Percentiles rank a stretch among this genome's conserved stretches.
Evolutionary conservation across 2,329 filamentous ascomycete species (phyloP).

Genomic region (Alternaria burnsii): DNA sequence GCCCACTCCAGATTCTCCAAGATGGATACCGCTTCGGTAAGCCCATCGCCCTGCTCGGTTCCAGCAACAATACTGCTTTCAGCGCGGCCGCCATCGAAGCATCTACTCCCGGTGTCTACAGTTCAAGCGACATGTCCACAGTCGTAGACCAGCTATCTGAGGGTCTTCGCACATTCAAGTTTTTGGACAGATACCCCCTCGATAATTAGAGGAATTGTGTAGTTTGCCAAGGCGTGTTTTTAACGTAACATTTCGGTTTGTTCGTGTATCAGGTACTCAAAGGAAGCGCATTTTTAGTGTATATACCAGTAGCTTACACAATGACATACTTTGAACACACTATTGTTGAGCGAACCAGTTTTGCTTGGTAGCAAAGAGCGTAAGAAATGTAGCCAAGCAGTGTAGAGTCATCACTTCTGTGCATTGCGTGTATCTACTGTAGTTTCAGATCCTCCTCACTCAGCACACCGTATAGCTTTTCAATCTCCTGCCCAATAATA

Average conservation of each 20-base stretch:
- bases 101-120: conserved; percentile 51
- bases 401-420: background rate
- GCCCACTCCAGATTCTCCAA: conserved; percentile 69
- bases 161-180: conserved; percentile 71
- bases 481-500: conserved; percentile 63
- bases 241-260: background rate
- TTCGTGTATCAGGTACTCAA: background rate
- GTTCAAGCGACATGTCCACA: conserved; percentile 17
- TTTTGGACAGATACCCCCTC: conserved; percentile 69
- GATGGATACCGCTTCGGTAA: conserved; percentile 75
- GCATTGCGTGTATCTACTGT: conserved; percentile 29
- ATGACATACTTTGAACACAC: background rate
- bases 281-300: background rate
- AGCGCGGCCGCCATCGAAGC: conserved; percentile 56
- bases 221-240: background rate
- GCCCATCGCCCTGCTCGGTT: conserved; percentile 69
- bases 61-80: conserved; percentile 51
- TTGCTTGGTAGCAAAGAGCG: background rate
- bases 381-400: background rate
- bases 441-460: conserved; percentile 69
- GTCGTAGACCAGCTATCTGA: conserved; percentile 47
- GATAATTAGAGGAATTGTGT: conserved; percentile 49
- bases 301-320: background rate
- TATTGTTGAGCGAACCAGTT: background rate
- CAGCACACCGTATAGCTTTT: conserved; percentile 67